A percentile compares a stretch with the other conserved stretches of the same genome.
Conservation (phyloP, 2,329 filamentous ascomycete species). For the Fusarium armeniacum region DNA sequence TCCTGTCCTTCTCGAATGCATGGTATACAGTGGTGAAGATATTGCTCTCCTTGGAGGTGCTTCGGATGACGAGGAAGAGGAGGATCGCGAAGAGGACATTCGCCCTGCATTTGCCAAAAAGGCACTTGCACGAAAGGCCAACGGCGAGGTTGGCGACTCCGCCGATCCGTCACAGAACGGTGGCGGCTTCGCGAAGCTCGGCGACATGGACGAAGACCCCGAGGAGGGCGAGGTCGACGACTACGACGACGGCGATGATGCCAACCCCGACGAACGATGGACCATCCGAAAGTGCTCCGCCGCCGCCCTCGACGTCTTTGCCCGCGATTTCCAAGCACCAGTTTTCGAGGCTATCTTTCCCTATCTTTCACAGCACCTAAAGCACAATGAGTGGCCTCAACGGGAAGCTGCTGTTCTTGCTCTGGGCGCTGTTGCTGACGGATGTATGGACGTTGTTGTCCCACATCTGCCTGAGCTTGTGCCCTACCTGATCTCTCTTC, state of each 20-base stretch:
- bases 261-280: slow-evolving; percentile 91
- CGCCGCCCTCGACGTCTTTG: slow-evolving; percentile 93
- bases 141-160: slow-evolving; percentile 65
- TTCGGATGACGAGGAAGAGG: slow-evolving; percentile 89
- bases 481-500: slow-evolving; percentile 87
- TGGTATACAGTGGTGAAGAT: slow-evolving; percentile 97
- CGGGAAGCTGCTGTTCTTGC: slow-evolving; percentile 95
- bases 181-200: slow-evolving; percentile 68
- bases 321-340: slow-evolving; percentile 86
- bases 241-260: slow-evolving; percentile 80
- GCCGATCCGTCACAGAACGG: slow-evolving; percentile 66
- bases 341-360: slow-evolving; percentile 94
- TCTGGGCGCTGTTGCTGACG: slow-evolving; percentile 93
- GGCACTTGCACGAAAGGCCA: slow-evolving; percentile 69
- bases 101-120: slow-evolving; percentile 91
- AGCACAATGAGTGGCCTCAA: slow-evolving; percentile 89
- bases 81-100: slow-evolving; percentile 91
- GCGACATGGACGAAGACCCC: slow-evolving; percentile 77
- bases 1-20: slow-evolving; percentile 90
- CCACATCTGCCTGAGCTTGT: slow-evolving; percentile 93
- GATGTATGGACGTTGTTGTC: slow-evolving; percentile 89
- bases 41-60: slow-evolving; percentile 87
- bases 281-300: slow-evolving; percentile 97
- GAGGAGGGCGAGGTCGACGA: slow-evolving; percentile 91
- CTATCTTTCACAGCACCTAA: slow-evolving; percentile 90